Conservation (phyloP, 768 basidiomycete species). For the Suillus ampliporus region DNA sequence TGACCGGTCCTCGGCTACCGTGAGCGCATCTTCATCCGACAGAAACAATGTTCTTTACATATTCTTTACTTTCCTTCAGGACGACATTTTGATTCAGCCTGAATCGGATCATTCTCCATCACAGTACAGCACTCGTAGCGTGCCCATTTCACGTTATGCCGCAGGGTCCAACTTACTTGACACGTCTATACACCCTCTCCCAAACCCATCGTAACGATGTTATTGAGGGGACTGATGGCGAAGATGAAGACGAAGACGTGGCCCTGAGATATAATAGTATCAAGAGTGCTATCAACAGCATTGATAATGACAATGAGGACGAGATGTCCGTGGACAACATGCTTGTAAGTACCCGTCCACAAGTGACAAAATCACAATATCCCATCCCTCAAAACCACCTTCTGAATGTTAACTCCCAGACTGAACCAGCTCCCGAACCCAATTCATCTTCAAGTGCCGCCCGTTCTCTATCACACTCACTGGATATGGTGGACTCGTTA, state of each 20-base stretch:
- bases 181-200: constrained; percentile 7
- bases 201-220: constrained; percentile 1
- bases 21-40: constrained; percentile 10
- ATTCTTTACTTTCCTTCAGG: constrained; percentile 4
- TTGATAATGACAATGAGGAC: constrained; percentile 25
- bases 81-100: constrained; percentile 5
- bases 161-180: constrained; percentile 13
- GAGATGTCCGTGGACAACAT: constrained; percentile 14
- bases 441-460: constrained; percentile 5
- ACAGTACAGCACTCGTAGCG: not conserved
- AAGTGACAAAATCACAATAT: too few relatives aligned
- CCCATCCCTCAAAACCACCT: constrained; percentile 10
- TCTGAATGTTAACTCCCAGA: constrained; percentile 7
- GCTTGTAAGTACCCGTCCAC: constrained; percentile 25
- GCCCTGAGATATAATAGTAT: not conserved
- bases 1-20: constrained; percentile 20
- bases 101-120: constrained; percentile 4
- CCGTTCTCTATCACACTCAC: constrained; percentile 12
- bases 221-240: not conserved
- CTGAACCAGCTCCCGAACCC: not conserved
- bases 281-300: constrained; percentile 25
- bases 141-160: constrained; percentile 13
- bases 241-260: constrained; percentile 11
- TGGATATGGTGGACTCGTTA: constrained; percentile 24
- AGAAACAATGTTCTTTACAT: constrained; percentile 1